Evolutionary conservation across 805 yeast species (phyloP).

Genomic region (Myxozyma monticola): DNA sequence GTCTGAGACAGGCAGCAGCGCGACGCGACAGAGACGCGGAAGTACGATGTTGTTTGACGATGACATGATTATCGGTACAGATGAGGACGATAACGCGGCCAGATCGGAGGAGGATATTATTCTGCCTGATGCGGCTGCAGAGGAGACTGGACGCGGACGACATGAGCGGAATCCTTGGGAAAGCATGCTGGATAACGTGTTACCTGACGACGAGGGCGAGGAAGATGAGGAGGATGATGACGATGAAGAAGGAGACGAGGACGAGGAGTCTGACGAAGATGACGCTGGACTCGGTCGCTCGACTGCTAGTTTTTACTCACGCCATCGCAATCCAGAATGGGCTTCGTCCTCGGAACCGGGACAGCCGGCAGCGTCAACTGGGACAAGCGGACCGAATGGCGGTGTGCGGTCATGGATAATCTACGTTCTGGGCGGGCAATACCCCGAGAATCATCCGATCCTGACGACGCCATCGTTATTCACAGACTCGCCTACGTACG

Average conservation of each 20-base stretch:
- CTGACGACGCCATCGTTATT: constrained; percentile 50
- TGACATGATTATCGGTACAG: constrained; percentile 1
- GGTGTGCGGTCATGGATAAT: constrained; percentile 56
- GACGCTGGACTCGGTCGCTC: background rate
- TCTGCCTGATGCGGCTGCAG: no score
- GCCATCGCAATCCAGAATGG: background rate
- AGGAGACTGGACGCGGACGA: no score
- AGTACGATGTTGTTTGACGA: constrained; percentile 12
- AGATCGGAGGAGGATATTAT: no score
- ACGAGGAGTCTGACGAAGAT: constrained; percentile 16
- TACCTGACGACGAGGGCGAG: constrained; percentile 15
- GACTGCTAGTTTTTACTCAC: background rate
- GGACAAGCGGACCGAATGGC: no score
- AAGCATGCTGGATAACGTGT: no score
- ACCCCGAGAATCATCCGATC: constrained; percentile 51
- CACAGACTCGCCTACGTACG: constrained; percentile 53
- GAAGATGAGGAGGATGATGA: constrained; percentile 20
- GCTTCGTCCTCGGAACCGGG: background rate
- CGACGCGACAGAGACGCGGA: constrained; percentile 12
- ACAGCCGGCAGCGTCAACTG: background rate
- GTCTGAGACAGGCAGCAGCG: constrained; percentile 4
- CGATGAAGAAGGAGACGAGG: constrained; percentile 19
- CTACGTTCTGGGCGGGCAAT: constrained; percentile 59
- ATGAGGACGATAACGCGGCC: constrained; percentile 5
- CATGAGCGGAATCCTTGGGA: no score